These are phyloP conservation scores for Chaetomium fimeti DNA, from an alignment of 495 filamentous ascomycete genomes.

Conservation along the genomic window DNA sequence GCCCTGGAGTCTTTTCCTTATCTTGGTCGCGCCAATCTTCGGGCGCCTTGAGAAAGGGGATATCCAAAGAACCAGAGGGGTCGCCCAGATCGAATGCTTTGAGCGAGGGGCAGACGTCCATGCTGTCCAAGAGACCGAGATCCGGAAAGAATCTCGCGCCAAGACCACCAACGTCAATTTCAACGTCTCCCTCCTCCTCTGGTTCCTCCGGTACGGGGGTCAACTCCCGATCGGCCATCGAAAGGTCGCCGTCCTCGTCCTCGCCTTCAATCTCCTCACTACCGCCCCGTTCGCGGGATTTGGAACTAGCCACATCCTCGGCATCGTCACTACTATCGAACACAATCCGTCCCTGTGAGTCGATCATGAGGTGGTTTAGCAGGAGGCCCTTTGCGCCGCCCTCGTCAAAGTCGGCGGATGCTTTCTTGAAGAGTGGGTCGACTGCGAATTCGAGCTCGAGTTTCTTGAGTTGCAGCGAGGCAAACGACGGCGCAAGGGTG, in stretches of 20 bases:
- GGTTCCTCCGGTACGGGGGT: conserved; percentile 33
- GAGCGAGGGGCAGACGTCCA: conserved; percentile 92
- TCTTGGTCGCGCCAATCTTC: conserved; percentile 78
- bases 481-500: conserved; percentile 84
- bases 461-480: conserved; percentile 88
- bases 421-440: conserved; percentile 97
- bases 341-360: conserved; percentile 85
- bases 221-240: conserved; percentile 21
- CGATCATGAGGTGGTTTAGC: conserved; percentile 92
- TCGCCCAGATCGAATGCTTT: conserved; percentile 91
- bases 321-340: conserved; percentile 97
- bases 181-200: conserved; percentile 49
- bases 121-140: conserved; percentile 67
- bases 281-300: conserved; percentile 42
- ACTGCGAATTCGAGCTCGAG: conserved; percentile 96
- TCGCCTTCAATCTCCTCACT: conserved; percentile 55
- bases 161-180: conserved; percentile 75
- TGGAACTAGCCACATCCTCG: conserved; percentile 54
- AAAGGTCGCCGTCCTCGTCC: conserved; percentile 41
- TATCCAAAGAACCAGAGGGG: conserved; percentile 75
- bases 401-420: conserved; percentile 96
- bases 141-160: conserved; percentile 84
- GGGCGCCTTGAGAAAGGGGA: conserved; percentile 85
- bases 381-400: conserved; percentile 94
- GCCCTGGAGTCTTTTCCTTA: conserved; percentile 51